Evolutionary conservation across 1,284 basidiomycete genomes (phyloP).

Genomic region (Ceratobasidium sp.): DNA sequence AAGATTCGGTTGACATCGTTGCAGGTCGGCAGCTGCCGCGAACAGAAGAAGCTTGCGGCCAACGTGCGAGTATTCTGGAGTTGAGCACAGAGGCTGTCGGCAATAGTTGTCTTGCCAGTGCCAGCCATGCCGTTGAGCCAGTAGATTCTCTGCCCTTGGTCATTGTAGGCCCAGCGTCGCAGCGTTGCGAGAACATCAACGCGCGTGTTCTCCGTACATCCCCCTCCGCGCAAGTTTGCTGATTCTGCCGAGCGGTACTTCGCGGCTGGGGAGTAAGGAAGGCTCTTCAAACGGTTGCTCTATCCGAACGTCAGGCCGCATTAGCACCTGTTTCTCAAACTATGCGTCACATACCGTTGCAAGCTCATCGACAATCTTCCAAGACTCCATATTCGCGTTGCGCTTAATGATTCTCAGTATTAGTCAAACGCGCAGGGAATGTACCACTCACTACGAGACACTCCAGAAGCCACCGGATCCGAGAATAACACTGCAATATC

Average conservation of each 20-base stretch:
- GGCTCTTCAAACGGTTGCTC: background rate
- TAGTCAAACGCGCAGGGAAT: too few species aligned
- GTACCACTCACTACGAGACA: background rate
- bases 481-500: constrained; percentile 1
- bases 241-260: constrained; percentile 16
- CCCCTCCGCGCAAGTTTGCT: background rate
- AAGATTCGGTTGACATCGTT: background rate
- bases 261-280: background rate
- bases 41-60: constrained; percentile 27
- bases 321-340: background rate
- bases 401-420: background rate
- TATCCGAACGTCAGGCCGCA: background rate
- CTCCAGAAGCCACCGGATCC: constrained; percentile 1
- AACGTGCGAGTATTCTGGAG: background rate
- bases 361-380: constrained; percentile 19
- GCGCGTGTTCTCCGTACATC: constrained; percentile 19
- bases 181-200: background rate
- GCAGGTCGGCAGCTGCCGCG: constrained; percentile 3
- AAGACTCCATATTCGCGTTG: constrained; percentile 16
- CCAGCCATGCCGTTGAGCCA: constrained; percentile 21
- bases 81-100: constrained; percentile 12
- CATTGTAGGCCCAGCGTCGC: background rate
- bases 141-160: background rate
- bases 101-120: constrained; percentile 27
- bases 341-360: background rate